Evolutionary conservation across 75 land plant species (phyloP).

Genomic region (Larix kaempferi): DNA sequence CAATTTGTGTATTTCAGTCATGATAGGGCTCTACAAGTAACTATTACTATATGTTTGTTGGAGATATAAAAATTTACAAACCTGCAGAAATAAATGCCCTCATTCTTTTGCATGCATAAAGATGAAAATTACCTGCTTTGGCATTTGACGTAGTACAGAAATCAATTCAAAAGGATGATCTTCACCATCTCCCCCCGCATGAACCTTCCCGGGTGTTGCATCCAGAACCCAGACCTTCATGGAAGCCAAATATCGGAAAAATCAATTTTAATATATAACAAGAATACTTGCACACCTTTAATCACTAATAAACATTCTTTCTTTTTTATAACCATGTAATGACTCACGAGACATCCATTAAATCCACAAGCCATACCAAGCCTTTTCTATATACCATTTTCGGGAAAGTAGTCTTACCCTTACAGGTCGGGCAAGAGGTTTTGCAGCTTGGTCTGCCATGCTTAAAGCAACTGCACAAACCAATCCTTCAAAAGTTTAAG

Average conservation of each 20-base stretch:
- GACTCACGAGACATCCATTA: background rate
- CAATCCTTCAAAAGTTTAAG: background rate
- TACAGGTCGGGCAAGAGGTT: conserved; percentile 98
- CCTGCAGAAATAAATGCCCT: background rate
- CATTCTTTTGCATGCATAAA: background rate
- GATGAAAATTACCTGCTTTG: conserved; percentile 54
- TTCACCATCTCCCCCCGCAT: conserved; percentile 91
- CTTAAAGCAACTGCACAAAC: conserved; percentile 85
- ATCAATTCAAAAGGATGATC: conserved; percentile 96
- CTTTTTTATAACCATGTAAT: background rate
- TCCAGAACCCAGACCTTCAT: conserved; percentile 91
- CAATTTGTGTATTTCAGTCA: background rate
- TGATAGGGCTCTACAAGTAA: background rate
- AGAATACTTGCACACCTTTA: background rate
- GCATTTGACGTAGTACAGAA: conserved; percentile 56
- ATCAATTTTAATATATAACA: background rate
- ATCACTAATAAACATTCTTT: background rate
- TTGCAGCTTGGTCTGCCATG: conserved; percentile 97
- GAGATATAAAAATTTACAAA: background rate
- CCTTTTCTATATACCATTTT: conserved; percentile 1
- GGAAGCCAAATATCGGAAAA: conserved; percentile 2
- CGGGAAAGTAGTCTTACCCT: conserved; percentile 39
- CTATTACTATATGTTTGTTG: background rate
- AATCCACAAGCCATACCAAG: background rate
- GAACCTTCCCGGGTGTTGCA: conserved; percentile 93